phyloP scores from a whole-genome alignment of 2,329 filamentous ascomycete genomes.

The Ramularia endophylla region DNA sequence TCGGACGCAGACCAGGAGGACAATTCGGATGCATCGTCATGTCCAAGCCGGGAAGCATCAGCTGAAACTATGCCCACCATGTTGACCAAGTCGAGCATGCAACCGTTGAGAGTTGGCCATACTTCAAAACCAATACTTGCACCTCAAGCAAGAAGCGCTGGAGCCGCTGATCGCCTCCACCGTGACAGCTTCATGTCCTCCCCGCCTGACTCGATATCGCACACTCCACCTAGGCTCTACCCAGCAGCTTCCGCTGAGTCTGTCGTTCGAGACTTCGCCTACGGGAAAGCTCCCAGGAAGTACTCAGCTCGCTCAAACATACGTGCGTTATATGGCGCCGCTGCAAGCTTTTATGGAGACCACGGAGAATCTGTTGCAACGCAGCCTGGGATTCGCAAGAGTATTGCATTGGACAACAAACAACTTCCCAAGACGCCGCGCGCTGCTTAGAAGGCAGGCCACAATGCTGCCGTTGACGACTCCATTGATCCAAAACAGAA shows the following conservation, averaged over 20 bases:
- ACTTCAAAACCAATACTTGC: too few relatives aligned
- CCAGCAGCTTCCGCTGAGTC: constrained; percentile 25
- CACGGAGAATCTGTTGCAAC: constrained; percentile 52
- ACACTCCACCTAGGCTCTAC: constrained; percentile 26
- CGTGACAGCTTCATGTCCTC: constrained; percentile 1
- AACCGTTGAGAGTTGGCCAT: neutral
- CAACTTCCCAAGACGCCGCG: neutral
- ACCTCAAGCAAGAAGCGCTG: too few relatives aligned
- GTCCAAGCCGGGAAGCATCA: constrained; percentile 1
- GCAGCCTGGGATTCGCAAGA: constrained; percentile 53
- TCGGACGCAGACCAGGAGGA: constrained; percentile 3
- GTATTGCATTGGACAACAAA: constrained; percentile 8
- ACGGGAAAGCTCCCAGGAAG: constrained; percentile 8
- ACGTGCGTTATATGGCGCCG: constrained; percentile 42
- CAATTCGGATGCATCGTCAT: neutral
- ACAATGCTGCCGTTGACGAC: neutral
- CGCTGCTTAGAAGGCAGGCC: too few relatives aligned
- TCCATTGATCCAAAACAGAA: neutral
- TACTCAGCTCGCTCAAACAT: constrained; percentile 3
- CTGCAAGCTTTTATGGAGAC: constrained; percentile 56
- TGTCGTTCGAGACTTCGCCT: constrained; percentile 30
- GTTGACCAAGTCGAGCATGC: constrained; percentile 5
- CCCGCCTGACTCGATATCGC: constrained; percentile 18
- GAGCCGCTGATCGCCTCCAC: neutral
- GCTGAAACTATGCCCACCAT: constrained; percentile 7